phyloP scores from a whole-genome alignment of 768 basidiomycete genomes.

The Mrakia blollopis region DNA sequence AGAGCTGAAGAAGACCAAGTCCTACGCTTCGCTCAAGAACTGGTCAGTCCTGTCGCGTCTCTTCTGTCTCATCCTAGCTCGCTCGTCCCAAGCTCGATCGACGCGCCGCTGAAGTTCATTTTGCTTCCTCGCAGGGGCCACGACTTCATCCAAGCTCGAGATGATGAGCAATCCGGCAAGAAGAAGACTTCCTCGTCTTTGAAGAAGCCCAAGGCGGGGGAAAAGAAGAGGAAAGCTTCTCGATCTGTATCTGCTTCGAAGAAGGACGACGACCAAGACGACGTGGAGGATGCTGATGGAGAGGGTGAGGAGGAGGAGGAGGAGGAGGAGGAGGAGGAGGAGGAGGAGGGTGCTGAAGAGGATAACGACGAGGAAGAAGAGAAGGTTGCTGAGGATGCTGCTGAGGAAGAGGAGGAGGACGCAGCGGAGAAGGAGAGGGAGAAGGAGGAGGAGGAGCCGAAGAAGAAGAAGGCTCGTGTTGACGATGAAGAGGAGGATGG shows the following conservation, averaged over 20 bases:
- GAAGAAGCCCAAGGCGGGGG: not conserved
- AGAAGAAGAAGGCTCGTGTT: slow-evolving; percentile 1
- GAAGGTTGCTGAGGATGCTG: too few relatives aligned
- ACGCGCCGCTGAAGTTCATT: not conserved
- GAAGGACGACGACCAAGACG: not conserved
- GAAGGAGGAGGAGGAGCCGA: not conserved
- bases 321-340: not conserved
- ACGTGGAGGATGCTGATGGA: not conserved
- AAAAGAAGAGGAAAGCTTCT: not conserved
- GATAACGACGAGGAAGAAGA: not conserved
- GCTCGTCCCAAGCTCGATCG: too few relatives aligned
- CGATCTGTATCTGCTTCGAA: too few relatives aligned
- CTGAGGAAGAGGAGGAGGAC: not conserved
- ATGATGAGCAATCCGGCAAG: not conserved
- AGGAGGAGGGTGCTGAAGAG: not conserved
- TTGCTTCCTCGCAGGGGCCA: slow-evolving; percentile 1
- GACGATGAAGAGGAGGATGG: not conserved
- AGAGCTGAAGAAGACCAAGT: slow-evolving; percentile 18
- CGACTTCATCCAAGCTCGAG: not conserved
- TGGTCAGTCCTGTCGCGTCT: not conserved
- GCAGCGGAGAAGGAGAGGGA: not conserved
- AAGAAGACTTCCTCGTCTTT: not conserved
- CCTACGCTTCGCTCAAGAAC: slow-evolving; percentile 20
- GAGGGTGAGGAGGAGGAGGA: not conserved
- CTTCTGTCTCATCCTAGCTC: too few relatives aligned